A percentile compares a stretch with the other conserved stretches of the same genome.
These are phyloP conservation scores for Angomonas deanei DNA, from an alignment of 208 protist genomes.

Conservation along the genomic window DNA sequence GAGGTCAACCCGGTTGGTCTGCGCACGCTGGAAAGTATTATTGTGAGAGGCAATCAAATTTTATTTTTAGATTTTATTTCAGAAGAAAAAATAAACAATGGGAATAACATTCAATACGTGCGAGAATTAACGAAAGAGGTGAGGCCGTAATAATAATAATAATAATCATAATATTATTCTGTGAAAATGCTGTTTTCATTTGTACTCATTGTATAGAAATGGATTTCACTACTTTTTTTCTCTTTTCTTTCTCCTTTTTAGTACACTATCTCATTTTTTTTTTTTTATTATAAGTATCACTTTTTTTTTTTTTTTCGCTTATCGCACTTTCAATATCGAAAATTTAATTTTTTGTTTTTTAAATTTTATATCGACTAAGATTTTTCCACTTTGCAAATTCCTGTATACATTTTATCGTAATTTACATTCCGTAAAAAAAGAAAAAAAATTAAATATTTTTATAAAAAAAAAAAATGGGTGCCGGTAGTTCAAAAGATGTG, in stretches of 20 bases:
- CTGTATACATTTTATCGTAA: too few relatives aligned
- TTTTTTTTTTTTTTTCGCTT: slow-evolving; percentile 15
- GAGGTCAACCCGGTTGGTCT: slow-evolving; percentile 17
- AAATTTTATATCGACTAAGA: too few relatives aligned
- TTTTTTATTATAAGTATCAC: slow-evolving; percentile 5
- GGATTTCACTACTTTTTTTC: not conserved
- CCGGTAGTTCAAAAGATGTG: not conserved
- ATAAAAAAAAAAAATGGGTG: slow-evolving; percentile 9
- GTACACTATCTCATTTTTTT: not conserved
- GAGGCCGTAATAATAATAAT: not conserved
- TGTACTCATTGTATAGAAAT: not conserved
- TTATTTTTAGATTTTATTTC: slow-evolving; percentile 34
- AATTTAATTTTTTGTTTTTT: not conserved
- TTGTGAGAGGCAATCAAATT: slow-evolving; percentile 26
- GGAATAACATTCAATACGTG: slow-evolving; percentile 2
- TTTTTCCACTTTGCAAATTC: too few relatives aligned
- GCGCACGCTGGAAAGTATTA: slow-evolving; percentile 21
- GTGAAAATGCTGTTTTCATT: not conserved
- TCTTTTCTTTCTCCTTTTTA: slow-evolving; percentile 11
- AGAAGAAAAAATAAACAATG: slow-evolving; percentile 10
- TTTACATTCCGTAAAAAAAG: slow-evolving; percentile 2
- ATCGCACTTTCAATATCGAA: slow-evolving; percentile 2
- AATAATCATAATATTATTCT: too few relatives aligned
- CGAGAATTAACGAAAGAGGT: not conserved
- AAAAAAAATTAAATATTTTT: slow-evolving; percentile 1